Conservation (phyloP, 495 filamentous ascomycete species). For the Talaromyces wortmannii region DNA sequence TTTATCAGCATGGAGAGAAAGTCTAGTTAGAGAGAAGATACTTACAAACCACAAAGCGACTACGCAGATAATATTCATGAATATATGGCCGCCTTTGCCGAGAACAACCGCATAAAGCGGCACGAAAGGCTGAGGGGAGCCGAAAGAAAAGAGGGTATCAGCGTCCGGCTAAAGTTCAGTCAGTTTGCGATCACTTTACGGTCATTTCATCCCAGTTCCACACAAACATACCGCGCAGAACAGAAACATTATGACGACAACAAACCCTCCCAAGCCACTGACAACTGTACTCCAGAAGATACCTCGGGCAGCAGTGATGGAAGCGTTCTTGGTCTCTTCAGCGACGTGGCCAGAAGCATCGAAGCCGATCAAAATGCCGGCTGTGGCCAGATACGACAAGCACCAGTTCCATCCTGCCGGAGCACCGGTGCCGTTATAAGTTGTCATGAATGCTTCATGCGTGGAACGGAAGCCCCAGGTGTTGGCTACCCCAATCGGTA, state of each 20-base stretch:
- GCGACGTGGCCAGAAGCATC: conserved; percentile 50
- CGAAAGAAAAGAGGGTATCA: conserved; percentile 32
- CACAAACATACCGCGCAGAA: conserved; percentile 39
- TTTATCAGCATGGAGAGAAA: conserved; percentile 5
- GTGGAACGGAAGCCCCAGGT: conserved; percentile 49
- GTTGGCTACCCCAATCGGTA: conserved; percentile 44
- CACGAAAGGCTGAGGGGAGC: conserved; percentile 48
- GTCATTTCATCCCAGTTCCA: no score
- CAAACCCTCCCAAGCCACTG: conserved; percentile 41
- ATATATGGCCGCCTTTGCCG: conserved; percentile 44
- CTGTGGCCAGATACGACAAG: conserved; percentile 50
- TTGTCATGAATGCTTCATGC: conserved; percentile 49
- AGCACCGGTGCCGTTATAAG: conserved; percentile 50
- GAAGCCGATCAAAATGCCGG: conserved; percentile 52
- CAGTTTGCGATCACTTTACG: neutral
- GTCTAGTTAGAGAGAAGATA: neutral
- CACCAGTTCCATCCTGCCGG: conserved; percentile 53
- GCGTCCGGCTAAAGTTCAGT: conserved; percentile 22
- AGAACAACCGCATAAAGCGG: conserved; percentile 44
- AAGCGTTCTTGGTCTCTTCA: conserved; percentile 52
- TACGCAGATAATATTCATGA: conserved; percentile 48
- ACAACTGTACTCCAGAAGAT: conserved; percentile 50
- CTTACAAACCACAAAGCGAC: conserved; percentile 41
- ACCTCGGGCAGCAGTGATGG: conserved; percentile 43
- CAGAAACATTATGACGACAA: conserved; percentile 47